A percentile compares a stretch with the other conserved stretches of the same genome.
Evolutionary conservation across 2,329 filamentous ascomycete species (phyloP).

Genomic region (Hypomyces perniciosus): DNA sequence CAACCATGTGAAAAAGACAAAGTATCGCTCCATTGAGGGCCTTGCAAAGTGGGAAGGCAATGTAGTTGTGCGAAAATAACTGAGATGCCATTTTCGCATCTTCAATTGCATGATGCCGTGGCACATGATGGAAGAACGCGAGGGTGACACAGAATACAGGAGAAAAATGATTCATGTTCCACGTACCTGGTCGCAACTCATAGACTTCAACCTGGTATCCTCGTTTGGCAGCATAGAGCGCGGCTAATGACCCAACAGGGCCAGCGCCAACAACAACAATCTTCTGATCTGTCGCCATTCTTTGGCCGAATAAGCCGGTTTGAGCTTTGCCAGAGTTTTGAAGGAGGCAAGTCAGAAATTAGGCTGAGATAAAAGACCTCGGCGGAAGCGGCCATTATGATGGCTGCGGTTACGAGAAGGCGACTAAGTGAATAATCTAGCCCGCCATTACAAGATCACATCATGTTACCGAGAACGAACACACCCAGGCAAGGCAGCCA

Average conservation of each 20-base stretch:
- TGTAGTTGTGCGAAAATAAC: not conserved
- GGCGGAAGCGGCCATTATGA: no score
- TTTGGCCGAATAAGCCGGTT: slow-evolving; percentile 21
- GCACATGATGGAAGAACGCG: no score
- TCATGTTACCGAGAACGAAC: no score
- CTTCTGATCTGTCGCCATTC: slow-evolving; percentile 49
- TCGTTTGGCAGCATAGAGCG: slow-evolving; percentile 82
- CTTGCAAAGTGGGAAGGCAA: not conserved
- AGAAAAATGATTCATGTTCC: slow-evolving; percentile 9
- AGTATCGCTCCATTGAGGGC: not conserved
- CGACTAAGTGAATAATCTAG: no score
- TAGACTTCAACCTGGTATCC: slow-evolving; percentile 91
- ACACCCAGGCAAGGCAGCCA: no score
- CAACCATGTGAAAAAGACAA: not conserved
- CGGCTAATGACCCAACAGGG: slow-evolving; percentile 86
- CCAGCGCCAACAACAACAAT: slow-evolving; percentile 85
- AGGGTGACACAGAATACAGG: not conserved
- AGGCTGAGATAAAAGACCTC: not conserved
- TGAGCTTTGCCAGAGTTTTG: not conserved
- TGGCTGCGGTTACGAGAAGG: no score
- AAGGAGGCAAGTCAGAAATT: not conserved
- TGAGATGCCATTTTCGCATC: no score
- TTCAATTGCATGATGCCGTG: no score
- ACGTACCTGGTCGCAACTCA: slow-evolving; percentile 81
- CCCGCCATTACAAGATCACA: no score